Base-by-base conservation (phyloP, 352 stramenopile species). In the Elongisporangium prolatum region DNA sequence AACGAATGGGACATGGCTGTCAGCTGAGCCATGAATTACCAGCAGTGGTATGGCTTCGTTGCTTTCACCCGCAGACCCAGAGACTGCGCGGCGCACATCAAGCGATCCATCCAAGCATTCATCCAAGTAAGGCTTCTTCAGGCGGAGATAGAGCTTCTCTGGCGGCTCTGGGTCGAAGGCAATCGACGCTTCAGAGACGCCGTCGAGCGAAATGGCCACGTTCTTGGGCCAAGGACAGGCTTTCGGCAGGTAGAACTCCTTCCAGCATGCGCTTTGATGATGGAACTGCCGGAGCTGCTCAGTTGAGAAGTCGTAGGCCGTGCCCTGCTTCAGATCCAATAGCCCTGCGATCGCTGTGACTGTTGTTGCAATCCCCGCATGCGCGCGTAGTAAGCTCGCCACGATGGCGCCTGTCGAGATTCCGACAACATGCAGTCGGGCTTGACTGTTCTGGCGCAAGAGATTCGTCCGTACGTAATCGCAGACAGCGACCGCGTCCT, bases 371-470 rank as follows among this genome's bases (percentile, higher is more conserved):
- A 88, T 50, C 14, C 58, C 59, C 37, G 63, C 59, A 47, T 74
- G 67, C 4, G 28, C 48, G 49, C 78, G 76, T 44, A 93, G 52
- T 40, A 89, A 62, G 68, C 76, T 74, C 14, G 64, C 80, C 21
- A 93, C 55, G 57, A 89, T 89, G 37, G 83, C 83, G 57, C 80
- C 80, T 44, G 83, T 93, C 17, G 83, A 91, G 54, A 89, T 72
- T 1, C 80, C 83, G 8, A 89, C 69, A 8, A 86, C 60, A 25
- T 93, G 78, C 14, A 93, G 7, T n/a, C 67, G 73, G 1, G 57
- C 61, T 6, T 58, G 67, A 6, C 37, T 17, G 16, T 22, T 20
- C 18, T 53, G 61, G 2, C 53, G 50, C 10, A 88, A 24, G n/a
- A 83, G 56, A n/a, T 58, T 51, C 1, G 54, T 48, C 9, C 65